Percentiles rank a stretch among this genome's conserved stretches.
Conservation (phyloP, 1,284 basidiomycete species). For the Trametes sp. region DNA sequence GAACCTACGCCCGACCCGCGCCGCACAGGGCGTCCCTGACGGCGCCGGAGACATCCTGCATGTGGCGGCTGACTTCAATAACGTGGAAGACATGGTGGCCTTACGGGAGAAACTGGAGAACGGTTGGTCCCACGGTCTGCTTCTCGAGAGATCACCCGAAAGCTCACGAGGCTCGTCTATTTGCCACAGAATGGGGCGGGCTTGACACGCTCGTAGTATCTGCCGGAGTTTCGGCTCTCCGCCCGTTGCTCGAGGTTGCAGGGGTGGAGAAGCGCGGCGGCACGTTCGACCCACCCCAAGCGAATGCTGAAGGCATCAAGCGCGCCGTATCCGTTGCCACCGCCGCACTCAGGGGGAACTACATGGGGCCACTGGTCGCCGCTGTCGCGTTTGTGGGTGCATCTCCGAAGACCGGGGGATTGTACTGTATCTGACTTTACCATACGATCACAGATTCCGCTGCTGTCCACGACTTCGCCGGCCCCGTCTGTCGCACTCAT, state of each 20-base stretch:
- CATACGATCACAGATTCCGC: slow-evolving; percentile 66
- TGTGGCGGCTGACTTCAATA: slow-evolving; percentile 70
- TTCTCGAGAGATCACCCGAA: slow-evolving; percentile 5
- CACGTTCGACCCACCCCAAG: slow-evolving; percentile 45
- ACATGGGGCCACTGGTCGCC: slow-evolving; percentile 66
- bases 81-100: slow-evolving; percentile 71
- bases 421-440: neutral
- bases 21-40: slow-evolving; percentile 14
- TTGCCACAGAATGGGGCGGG: slow-evolving; percentile 74
- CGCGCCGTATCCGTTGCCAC: slow-evolving; percentile 59
- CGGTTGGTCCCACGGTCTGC: slow-evolving; percentile 52
- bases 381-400: slow-evolving; percentile 71
- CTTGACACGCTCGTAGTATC: slow-evolving; percentile 87
- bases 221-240: slow-evolving; percentile 87
- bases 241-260: slow-evolving; percentile 79
- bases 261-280: slow-evolving; percentile 57
- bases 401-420: neutral
- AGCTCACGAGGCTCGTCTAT: slow-evolving; percentile 2
- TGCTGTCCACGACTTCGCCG: slow-evolving; percentile 72
- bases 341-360: slow-evolving; percentile 68
- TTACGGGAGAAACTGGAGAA: slow-evolving; percentile 63
- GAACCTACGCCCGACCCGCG: slow-evolving; percentile 27
- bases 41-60: slow-evolving; percentile 38
- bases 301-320: slow-evolving; percentile 57
- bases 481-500: slow-evolving; percentile 83